These are phyloP conservation scores for Leccinum disarticulatum DNA, from an alignment of 768 basidiomycete species.

Conservation along the genomic window DNA sequence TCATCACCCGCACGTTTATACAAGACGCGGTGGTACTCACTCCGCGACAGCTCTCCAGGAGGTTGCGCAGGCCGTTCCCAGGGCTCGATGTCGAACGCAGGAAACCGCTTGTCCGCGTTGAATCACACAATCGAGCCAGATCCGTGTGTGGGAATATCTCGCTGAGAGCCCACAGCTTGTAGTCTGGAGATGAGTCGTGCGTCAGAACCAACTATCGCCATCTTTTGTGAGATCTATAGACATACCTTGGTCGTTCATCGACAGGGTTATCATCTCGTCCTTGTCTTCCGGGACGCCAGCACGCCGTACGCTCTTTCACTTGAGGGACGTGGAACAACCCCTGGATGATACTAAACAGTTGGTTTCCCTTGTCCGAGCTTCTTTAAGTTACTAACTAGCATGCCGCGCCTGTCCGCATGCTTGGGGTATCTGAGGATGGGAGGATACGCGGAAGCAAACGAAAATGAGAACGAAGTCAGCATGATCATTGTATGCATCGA, in stretches of 20 bases:
- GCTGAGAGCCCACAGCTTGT: conserved; percentile 53
- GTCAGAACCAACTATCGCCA: not conserved
- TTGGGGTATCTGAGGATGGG: too few relatives aligned
- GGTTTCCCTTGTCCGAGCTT: too few relatives aligned
- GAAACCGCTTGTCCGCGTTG: conserved; percentile 49
- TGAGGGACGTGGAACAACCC: conserved; percentile 71
- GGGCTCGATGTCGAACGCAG: conserved; percentile 44
- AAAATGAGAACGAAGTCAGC: too few relatives aligned
- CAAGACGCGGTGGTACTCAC: conserved; percentile 24
- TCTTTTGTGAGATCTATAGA: conserved; percentile 17
- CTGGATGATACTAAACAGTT: conserved; percentile 49
- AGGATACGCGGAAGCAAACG: too few relatives aligned
- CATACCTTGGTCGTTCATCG: conserved; percentile 38
- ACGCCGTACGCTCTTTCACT: conserved; percentile 47
- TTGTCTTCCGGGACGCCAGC: conserved; percentile 34
- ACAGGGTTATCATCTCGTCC: conserved; percentile 22
- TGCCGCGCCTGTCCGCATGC: too few relatives aligned
- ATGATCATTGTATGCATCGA: conserved; percentile 52
- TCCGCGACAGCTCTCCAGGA: conserved; percentile 43
- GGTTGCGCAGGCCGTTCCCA: conserved; percentile 37
- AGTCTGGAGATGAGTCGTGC: conserved; percentile 36
- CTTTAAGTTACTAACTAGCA: too few relatives aligned
- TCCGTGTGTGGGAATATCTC: conserved; percentile 74
- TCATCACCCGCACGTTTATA: conserved; percentile 8
- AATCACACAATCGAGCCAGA: conserved; percentile 57